Conservation (phyloP, 2,329 filamentous ascomycete genomes). For the Colletotrichum siamense region DNA sequence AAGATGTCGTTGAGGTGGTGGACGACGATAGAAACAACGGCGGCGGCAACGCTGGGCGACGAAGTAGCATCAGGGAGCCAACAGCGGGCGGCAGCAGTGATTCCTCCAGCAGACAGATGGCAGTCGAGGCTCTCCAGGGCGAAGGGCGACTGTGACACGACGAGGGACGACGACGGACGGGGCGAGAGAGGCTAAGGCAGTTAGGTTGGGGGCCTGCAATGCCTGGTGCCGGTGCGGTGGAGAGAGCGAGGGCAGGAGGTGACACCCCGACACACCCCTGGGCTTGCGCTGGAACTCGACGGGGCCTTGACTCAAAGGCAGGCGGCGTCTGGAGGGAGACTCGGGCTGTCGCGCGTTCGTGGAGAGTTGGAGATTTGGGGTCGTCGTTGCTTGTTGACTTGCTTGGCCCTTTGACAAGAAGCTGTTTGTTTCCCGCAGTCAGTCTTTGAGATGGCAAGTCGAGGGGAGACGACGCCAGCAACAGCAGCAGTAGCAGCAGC, state of each 20-base stretch:
- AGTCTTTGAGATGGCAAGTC: background rate
- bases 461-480: background rate
- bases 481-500: background rate
- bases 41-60: background rate
- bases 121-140: background rate
- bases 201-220: background rate
- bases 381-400: background rate
- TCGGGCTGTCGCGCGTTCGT: background rate
- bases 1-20: background rate
- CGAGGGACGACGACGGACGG: background rate
- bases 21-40: background rate
- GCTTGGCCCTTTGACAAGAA: background rate
- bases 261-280: conserved; percentile 12
- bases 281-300: background rate
- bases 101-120: background rate
- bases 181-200: background rate
- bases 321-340: background rate
- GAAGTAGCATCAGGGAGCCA: background rate
- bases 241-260: background rate
- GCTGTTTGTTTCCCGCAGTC: background rate
- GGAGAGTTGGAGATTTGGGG: background rate
- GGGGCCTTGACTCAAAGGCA: background rate
- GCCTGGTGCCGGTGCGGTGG: background rate
- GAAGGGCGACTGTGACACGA: background rate
- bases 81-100: background rate